Conservation (phyloP, 2,329 filamentous ascomycete species). For the Orbilia quercus region DNA sequence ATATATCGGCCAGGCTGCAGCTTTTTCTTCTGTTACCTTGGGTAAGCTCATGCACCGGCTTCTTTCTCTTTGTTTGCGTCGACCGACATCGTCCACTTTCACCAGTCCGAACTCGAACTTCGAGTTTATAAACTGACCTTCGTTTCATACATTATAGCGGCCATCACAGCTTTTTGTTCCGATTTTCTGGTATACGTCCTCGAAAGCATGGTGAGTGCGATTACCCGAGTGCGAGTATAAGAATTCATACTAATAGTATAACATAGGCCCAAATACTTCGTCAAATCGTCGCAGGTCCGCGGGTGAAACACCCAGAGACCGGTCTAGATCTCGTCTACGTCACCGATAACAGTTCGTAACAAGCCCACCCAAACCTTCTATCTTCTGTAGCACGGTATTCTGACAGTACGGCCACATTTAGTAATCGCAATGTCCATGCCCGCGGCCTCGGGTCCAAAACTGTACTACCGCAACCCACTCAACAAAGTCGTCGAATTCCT, state of each 20-base stretch:
- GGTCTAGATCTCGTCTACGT: slow-evolving; percentile 96
- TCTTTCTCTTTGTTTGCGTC: slow-evolving; percentile 3
- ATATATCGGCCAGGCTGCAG: not conserved
- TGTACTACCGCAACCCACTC: slow-evolving; percentile 92
- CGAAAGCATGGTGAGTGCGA: slow-evolving; percentile 44
- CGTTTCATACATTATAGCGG: slow-evolving; percentile 4
- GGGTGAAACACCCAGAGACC: slow-evolving; percentile 84
- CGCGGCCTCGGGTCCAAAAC: slow-evolving; percentile 86
- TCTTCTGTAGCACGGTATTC: slow-evolving; percentile 40
- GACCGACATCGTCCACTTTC: not conserved
- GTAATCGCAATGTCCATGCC: slow-evolving; percentile 84
- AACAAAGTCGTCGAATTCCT: slow-evolving; percentile 88
- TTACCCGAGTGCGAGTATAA: not conserved
- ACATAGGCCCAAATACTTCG: slow-evolving; percentile 71
- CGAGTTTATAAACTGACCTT: slow-evolving; percentile 14
- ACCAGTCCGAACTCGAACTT: not conserved
- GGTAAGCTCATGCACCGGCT: slow-evolving; percentile 9
- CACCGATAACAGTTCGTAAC: slow-evolving; percentile 78
- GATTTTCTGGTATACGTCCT: slow-evolving; percentile 1
- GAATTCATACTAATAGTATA: not conserved
- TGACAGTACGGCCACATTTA: slow-evolving; percentile 59
- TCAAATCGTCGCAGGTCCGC: slow-evolving; percentile 89
- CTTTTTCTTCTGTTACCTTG: slow-evolving; percentile 1
- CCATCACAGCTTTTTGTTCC: slow-evolving; percentile 13
- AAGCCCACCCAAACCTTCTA: slow-evolving; percentile 61